Evolutionary conservation across 441 rosid genomes (phyloP), one percentile per base, ranked within the genome.

Genomic region (Pelargonium fulgidum): DNA sequence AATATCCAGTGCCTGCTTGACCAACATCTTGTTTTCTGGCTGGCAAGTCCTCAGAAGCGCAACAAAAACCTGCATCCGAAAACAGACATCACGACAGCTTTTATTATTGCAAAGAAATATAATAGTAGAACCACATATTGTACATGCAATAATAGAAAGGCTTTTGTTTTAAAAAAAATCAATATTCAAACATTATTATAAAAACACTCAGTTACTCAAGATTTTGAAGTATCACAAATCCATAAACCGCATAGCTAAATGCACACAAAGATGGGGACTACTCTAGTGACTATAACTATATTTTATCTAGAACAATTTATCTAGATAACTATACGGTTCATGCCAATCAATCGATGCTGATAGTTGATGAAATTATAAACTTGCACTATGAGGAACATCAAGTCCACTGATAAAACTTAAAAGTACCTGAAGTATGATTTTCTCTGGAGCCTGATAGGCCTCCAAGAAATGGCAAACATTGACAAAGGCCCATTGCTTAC

Each of bases 401-500:
- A 12, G 3, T 62, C 13, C 41, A 29, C 50, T 7, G 10, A 36
- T 36, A 64, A 65, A 50, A 19, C 16, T 84, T 36, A 64, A 65
- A 50, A 19, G 19, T 84, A 96, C 99, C 99, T 96, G 99, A 71
- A 96, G 96, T 72, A 96, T 92, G 62, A 96, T 96, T 79, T 96
- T 96, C 79, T 96, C 99, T 7, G 99, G 99, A 73, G 97, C 98
- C 83, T 96, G 98, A 81, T 92, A 96, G 64, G 99, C 98, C 86
- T 96, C 97, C 84, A 96, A 79, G 83, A 96, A 96, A 81, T 96
- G 99, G 73, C 98, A 96, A 77, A 96, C 98, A 80, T 96, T 96
- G 68, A 96, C 99, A 85, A 96, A 96, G 66, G 99, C 99, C 99
- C 99, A 96, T 81, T 96, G 99, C 82, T 96, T 96, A 83, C 99